These are phyloP conservation scores for Globisporangium sylvaticum DNA, from an alignment of 352 stramenopile species.

Conservation along the genomic window DNA sequence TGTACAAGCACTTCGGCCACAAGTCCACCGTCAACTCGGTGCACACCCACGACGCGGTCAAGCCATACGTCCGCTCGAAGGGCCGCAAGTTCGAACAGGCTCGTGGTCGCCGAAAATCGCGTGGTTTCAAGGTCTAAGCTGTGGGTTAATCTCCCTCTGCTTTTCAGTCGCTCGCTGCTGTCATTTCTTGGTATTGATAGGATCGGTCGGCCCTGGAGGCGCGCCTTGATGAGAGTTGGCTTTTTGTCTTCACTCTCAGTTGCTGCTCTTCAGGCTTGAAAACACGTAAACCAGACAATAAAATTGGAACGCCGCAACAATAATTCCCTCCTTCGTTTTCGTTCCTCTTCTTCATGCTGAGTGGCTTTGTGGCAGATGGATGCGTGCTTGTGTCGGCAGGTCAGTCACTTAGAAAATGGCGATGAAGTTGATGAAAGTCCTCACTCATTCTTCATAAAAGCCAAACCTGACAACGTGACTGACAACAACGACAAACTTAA, in stretches of 20 bases:
- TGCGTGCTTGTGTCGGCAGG: too few species aligned
- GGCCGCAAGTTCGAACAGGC: conserved; percentile 99
- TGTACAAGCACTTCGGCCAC: conserved; percentile 99
- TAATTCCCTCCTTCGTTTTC: conserved; percentile 16
- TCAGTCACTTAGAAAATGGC: too few species aligned
- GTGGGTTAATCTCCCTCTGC: conserved; percentile 7
- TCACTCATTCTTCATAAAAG: too few species aligned
- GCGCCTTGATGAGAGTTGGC: conserved; percentile 4
- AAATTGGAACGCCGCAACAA: conserved; percentile 83
- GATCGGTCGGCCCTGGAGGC: background rate
- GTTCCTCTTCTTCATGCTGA: background rate
- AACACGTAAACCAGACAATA: conserved; percentile 50
- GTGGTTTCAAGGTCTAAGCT: conserved; percentile 99
- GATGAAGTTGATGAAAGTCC: too few species aligned
- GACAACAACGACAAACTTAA: background rate
- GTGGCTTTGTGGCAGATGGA: too few species aligned
- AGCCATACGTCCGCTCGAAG: conserved; percentile 98
- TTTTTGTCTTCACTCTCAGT: background rate
- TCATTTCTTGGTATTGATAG: conserved; percentile 8
- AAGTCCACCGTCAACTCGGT: conserved; percentile 95
- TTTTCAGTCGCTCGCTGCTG: conserved; percentile 6
- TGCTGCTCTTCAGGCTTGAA: conserved; percentile 14
- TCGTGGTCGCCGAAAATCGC: conserved; percentile 97
- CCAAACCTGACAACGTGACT: background rate
- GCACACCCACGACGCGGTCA: conserved; percentile 98